Evolutionary conservation across 768 basidiomycete genomes (phyloP).

Genomic region (Pleurotus giganteus): DNA sequence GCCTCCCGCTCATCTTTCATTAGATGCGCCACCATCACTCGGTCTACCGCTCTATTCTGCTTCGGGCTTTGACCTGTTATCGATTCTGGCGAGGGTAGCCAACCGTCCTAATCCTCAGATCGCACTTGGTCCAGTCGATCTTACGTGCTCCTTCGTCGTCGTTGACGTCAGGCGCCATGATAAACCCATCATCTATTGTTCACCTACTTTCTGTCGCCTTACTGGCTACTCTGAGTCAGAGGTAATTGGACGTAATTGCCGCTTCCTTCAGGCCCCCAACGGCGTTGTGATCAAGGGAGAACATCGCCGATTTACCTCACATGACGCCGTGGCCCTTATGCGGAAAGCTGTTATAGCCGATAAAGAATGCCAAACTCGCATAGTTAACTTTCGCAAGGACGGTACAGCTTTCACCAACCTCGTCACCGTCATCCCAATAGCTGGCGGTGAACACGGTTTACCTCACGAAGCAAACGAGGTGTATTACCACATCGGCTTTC

Average conservation of each 20-base stretch:
- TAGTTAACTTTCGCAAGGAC: constrained; percentile 88
- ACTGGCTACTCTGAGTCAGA: constrained; percentile 76
- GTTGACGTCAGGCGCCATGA: constrained; percentile 83
- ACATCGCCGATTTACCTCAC: constrained; percentile 54
- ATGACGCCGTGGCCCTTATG: constrained; percentile 61
- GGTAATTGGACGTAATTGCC: constrained; percentile 87
- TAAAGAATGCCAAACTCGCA: constrained; percentile 85
- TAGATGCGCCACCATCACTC: constrained; percentile 29
- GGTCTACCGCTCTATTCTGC: constrained; percentile 76
- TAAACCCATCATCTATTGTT: constrained; percentile 87
- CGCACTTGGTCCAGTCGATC: constrained; percentile 85
- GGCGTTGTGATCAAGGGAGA: constrained; percentile 34
- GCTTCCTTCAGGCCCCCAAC: constrained; percentile 84
- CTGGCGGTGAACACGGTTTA: constrained; percentile 51
- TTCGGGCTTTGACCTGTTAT: constrained; percentile 88
- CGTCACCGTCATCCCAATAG: constrained; percentile 85
- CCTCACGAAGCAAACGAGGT: constrained; percentile 65
- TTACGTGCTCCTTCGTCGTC: constrained; percentile 90
- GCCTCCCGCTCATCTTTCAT: neutral
- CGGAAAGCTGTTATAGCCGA: constrained; percentile 62
- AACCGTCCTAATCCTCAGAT: constrained; percentile 73
- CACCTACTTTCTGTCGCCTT: constrained; percentile 74
- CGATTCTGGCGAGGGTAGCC: constrained; percentile 76
- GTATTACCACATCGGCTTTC: constrained; percentile 90
- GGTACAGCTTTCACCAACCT: constrained; percentile 89